Conservation (phyloP, 768 basidiomycete genomes). For the Mrakia blollopis region DNA sequence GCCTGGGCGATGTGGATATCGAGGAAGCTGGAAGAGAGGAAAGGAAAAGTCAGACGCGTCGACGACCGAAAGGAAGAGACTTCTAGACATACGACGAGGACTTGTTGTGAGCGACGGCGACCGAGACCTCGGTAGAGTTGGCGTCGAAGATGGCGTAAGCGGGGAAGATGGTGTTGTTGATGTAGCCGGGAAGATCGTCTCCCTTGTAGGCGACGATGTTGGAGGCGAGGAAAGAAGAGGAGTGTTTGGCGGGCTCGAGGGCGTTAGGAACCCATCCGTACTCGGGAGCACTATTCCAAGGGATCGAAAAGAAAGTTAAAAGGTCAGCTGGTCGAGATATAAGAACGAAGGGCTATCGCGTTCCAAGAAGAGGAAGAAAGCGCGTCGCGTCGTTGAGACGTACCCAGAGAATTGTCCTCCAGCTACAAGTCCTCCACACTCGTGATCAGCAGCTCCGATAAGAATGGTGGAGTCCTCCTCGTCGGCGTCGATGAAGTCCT, state of each 20-base stretch:
- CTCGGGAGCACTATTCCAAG: conserved; percentile 4
- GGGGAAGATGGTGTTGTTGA: conserved; percentile 30
- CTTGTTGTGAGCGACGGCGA: conserved; percentile 23
- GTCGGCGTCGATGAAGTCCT: conserved; percentile 17
- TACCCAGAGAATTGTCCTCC: conserved; percentile 21
- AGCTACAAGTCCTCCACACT: conserved; percentile 23
- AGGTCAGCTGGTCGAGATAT: no score
- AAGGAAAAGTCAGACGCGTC: no score
- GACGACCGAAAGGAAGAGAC: no score
- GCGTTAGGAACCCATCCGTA: conserved; percentile 27
- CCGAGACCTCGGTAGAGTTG: conserved; percentile 19
- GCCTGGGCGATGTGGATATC: conserved; percentile 29
- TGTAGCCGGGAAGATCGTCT: conserved; percentile 13
- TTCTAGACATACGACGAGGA: neutral
- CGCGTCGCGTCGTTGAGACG: no score
- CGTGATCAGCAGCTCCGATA: conserved; percentile 24
- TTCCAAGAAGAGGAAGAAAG: no score
- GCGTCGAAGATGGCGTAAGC: conserved; percentile 27
- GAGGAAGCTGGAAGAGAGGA: neutral
- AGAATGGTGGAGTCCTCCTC: conserved; percentile 12
- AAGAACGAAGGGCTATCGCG: no score
- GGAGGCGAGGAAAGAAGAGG: conserved; percentile 1
- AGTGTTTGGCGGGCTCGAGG: conserved; percentile 12
- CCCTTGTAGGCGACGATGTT: conserved; percentile 19
- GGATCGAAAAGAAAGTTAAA: no score